phyloP scores from a whole-genome alignment of 768 basidiomycete species.

The Tulasnella sp. region DNA sequence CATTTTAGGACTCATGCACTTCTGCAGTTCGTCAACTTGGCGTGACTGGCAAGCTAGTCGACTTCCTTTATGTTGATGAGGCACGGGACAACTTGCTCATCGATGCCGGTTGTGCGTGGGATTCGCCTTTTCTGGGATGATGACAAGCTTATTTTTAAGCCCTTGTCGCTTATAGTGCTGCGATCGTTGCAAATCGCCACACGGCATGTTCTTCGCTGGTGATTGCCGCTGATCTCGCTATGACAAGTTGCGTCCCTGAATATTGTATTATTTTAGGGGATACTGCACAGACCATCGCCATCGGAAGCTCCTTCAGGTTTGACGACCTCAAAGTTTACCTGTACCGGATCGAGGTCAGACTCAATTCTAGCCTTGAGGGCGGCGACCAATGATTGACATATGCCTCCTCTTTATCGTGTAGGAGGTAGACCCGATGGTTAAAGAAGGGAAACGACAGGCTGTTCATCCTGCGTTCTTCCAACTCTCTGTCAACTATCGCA shows the following conservation, averaged over 20 bases:
- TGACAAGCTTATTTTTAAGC: background rate
- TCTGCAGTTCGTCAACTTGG: background rate
- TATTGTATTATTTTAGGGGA: background rate
- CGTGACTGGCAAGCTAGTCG: constrained; percentile 23
- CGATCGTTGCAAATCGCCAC: constrained; percentile 1
- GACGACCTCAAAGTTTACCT: constrained; percentile 7
- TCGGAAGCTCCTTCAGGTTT: constrained; percentile 8
- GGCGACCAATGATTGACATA: background rate
- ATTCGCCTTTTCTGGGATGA: background rate
- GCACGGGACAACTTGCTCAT: constrained; percentile 61
- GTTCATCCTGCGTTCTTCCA: constrained; percentile 35
- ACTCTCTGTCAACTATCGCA: constrained; percentile 55
- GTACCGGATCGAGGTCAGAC: background rate
- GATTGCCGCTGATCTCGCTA: too few species aligned
- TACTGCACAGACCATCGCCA: constrained; percentile 10
- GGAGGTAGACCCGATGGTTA: constrained; percentile 7
- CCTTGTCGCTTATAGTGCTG: background rate
- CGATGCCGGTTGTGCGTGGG: constrained; percentile 43
- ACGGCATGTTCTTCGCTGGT: constrained; percentile 14
- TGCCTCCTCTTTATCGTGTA: background rate
- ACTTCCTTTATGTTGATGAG: constrained; percentile 64
- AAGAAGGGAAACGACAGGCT: background rate
- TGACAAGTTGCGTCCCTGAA: too few species aligned
- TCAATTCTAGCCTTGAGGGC: background rate
- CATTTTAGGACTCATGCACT: background rate